A percentile compares a stretch with the other conserved stretches of the same genome.
Evolutionary conservation across 2,329 filamentous ascomycete genomes (phyloP).

Genomic region (Ophiocordyceps robertsii): DNA sequence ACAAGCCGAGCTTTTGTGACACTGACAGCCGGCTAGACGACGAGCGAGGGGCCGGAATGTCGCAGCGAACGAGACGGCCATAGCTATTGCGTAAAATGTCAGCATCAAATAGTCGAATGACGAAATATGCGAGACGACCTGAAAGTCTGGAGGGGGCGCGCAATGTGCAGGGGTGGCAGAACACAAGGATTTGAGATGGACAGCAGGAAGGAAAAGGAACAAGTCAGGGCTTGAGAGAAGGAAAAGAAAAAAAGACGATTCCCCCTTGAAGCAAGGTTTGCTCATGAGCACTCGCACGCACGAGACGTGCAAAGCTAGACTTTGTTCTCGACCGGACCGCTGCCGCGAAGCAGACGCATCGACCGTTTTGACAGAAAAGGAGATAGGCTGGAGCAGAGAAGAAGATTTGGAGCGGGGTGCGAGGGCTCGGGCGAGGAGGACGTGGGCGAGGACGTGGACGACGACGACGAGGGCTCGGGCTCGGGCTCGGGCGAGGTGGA

Average conservation of each 20-base stretch:
- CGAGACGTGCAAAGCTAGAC: slow-evolving; percentile 9
- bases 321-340: slow-evolving; percentile 12
- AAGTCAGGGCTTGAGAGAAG: not conserved
- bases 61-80: slow-evolving; percentile 92
- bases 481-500: slow-evolving; percentile 5
- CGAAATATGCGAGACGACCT: not conserved
- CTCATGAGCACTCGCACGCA: slow-evolving; percentile 6
- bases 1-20: not conserved
- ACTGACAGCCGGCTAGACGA: slow-evolving; percentile 92
- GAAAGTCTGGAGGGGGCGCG: not conserved
- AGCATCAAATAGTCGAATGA: not conserved
- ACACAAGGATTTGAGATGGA: not conserved
- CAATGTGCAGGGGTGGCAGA: too few species aligned
- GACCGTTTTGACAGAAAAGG: slow-evolving; percentile 10
- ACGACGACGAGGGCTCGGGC: slow-evolving; percentile 11
- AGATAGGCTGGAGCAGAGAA: slow-evolving; percentile 7
- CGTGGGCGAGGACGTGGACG: slow-evolving; percentile 12
- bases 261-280: slow-evolving; percentile 2
- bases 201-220: not conserved
- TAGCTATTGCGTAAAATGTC: slow-evolving; percentile 47
- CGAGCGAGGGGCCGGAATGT: slow-evolving; percentile 91
- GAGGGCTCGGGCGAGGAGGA: slow-evolving; percentile 13
- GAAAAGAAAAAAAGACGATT: not conserved
- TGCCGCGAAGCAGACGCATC: slow-evolving; percentile 13
- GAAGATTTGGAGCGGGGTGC: slow-evolving; percentile 3